Conservation (phyloP, 495 filamentous ascomycete genomes). For the Arthonia radiata region DNA sequence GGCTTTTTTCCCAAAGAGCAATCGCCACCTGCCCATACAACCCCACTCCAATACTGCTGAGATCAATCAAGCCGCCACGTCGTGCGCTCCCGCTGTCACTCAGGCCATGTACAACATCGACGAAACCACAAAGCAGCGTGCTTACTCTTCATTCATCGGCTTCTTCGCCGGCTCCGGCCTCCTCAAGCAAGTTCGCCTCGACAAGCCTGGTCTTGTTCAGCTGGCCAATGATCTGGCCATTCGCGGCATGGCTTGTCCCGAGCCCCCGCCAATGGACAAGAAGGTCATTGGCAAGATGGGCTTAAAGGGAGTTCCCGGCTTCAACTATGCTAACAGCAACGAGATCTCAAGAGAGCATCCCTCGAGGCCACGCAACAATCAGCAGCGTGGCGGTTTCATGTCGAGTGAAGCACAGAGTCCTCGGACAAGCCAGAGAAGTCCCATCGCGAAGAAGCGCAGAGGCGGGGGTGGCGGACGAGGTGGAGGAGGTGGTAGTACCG, state of each 20-base stretch:
- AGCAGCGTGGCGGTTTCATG: constrained; percentile 6
- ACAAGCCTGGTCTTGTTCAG: constrained; percentile 18
- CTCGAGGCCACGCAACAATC: constrained; percentile 10
- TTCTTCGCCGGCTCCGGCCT: constrained; percentile 18
- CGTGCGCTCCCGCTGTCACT: constrained; percentile 7
- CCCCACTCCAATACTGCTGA: constrained; percentile 19
- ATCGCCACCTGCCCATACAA: constrained; percentile 28
- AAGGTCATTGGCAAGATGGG: constrained; percentile 25
- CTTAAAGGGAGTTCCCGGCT: constrained; percentile 21
- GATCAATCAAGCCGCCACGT: constrained; percentile 14
- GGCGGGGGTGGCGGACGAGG: constrained; percentile 4
- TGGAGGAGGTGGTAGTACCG: neutral
- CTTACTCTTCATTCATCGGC: constrained; percentile 29
- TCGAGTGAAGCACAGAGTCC: constrained; percentile 8
- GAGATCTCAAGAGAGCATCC: constrained; percentile 13
- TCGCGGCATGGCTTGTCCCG: constrained; percentile 20
- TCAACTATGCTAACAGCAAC: constrained; percentile 17
- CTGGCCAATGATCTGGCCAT: constrained; percentile 21
- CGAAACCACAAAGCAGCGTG: constrained; percentile 23
- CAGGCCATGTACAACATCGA: constrained; percentile 18
- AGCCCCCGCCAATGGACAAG: constrained; percentile 21
- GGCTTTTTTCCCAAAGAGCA: constrained; percentile 29
- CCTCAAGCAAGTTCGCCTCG: constrained; percentile 15
- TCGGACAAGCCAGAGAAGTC: constrained; percentile 7
- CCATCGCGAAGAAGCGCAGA: constrained; percentile 12